phyloP scores from a whole-genome alignment of 108 stramenopile genomes.

The Conticribra guillardii region DNA sequence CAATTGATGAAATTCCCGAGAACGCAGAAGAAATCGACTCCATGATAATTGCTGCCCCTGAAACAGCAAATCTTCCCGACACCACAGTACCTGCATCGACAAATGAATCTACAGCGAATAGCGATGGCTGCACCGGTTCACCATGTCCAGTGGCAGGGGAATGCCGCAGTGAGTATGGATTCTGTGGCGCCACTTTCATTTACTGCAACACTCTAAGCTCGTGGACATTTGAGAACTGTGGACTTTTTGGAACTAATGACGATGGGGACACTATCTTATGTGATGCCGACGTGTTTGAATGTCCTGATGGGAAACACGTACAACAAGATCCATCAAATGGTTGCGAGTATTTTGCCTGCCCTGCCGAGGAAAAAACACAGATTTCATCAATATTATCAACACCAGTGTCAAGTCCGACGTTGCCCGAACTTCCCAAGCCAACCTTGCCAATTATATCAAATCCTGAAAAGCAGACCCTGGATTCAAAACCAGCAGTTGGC shows the following conservation, averaged over 20 bases:
- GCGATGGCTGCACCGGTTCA: constrained; percentile 14
- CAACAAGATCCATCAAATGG: constrained; percentile 35
- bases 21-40: neutral
- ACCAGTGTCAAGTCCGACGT: constrained; percentile 18
- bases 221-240: constrained; percentile 46
- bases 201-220: constrained; percentile 48
- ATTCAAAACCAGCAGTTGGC: constrained; percentile 1
- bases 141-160: constrained; percentile 24
- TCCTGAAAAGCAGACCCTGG: constrained; percentile 15
- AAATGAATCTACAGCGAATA: neutral
- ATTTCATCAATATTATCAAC: neutral
- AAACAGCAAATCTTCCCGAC: neutral
- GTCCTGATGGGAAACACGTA: constrained; percentile 39
- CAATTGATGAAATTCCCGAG: neutral
- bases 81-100: neutral
- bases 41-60: neutral
- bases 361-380: constrained; percentile 21
- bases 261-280: constrained; percentile 35
- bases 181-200: constrained; percentile 41
- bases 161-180: constrained; percentile 43
- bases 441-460: constrained; percentile 41
- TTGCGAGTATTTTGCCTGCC: constrained; percentile 47
- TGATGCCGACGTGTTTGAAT: constrained; percentile 34
- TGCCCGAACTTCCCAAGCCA: constrained; percentile 38
- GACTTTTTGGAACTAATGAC: constrained; percentile 38